Percentiles rank a stretch among this genome's conserved stretches.
Evolutionary conservation across 768 basidiomycete genomes (phyloP).

Genomic region (Amanita exitialis): DNA sequence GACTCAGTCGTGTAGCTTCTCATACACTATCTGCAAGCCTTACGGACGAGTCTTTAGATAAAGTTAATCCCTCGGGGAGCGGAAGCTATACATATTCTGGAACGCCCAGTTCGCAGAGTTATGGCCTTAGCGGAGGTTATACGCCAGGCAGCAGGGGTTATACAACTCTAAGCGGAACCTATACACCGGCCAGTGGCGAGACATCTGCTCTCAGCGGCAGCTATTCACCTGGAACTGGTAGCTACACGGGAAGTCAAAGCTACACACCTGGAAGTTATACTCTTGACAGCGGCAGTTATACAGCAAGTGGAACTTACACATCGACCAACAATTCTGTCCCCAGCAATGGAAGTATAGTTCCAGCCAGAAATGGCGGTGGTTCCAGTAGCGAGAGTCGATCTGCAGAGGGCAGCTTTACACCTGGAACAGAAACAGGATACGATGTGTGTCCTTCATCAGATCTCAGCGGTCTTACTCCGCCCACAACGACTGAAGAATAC

Average conservation of each 20-base stretch:
- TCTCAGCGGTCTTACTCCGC: slow-evolving; percentile 29
- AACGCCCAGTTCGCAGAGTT: slow-evolving; percentile 2
- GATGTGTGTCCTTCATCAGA: slow-evolving; percentile 46
- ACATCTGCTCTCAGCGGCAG: slow-evolving; percentile 2
- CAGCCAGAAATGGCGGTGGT: not conserved
- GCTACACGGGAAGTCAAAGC: slow-evolving; percentile 19
- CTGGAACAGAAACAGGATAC: slow-evolving; percentile 34
- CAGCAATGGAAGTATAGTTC: slow-evolving; percentile 2
- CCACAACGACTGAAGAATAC: slow-evolving; percentile 17
- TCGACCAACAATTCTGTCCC: slow-evolving; percentile 7
- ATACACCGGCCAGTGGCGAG: slow-evolving; percentile 12
- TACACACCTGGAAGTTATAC: slow-evolving; percentile 14
- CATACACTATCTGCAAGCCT: slow-evolving; percentile 32
- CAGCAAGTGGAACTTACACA: slow-evolving; percentile 12
- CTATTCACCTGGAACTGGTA: slow-evolving; percentile 19
- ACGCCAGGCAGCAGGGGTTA: slow-evolving; percentile 11
- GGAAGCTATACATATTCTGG: slow-evolving; percentile 12
- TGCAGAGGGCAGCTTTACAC: slow-evolving; percentile 12
- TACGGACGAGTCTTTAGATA: slow-evolving; percentile 41
- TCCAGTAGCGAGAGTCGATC: slow-evolving; percentile 7
- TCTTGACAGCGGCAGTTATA: slow-evolving; percentile 19
- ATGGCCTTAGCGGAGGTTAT: slow-evolving; percentile 7
- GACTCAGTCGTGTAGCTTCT: slow-evolving; percentile 28
- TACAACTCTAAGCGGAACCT: slow-evolving; percentile 8
- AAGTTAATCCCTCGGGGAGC: slow-evolving; percentile 33